Conservation (phyloP, 495 filamentous ascomycete genomes). For the Evansstolkia leycettana region DNA sequence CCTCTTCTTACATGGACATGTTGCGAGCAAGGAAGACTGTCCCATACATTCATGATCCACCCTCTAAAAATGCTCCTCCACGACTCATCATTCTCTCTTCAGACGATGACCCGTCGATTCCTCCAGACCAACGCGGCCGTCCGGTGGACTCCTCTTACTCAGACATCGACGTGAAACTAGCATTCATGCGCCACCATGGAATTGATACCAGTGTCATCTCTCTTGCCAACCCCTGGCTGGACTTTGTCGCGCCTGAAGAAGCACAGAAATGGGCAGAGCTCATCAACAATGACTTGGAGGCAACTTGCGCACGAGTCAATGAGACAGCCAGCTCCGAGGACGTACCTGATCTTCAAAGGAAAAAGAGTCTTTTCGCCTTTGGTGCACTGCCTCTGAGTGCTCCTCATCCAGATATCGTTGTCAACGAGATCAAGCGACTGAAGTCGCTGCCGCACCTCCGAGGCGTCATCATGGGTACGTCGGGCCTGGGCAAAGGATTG, state of each 20-base stretch:
- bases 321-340: constrained; percentile 26
- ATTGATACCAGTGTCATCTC: constrained; percentile 80
- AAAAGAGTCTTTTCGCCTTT: constrained; percentile 57
- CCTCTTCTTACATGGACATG: constrained; percentile 68
- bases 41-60: constrained; percentile 66
- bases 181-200: constrained; percentile 75
- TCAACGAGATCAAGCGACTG: constrained; percentile 48
- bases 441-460: constrained; percentile 51
- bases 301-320: constrained; percentile 46
- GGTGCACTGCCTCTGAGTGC: constrained; percentile 70
- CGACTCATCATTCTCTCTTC: constrained; percentile 71
- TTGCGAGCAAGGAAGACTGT: constrained; percentile 63
- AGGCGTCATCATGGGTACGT: constrained; percentile 80
- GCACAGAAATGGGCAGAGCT: constrained; percentile 47
- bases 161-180: constrained; percentile 57
- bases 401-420: constrained; percentile 42
- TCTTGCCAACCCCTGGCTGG: constrained; percentile 92
- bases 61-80: constrained; percentile 34
- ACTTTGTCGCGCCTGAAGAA: constrained; percentile 57
- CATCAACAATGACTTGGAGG: constrained; percentile 69
- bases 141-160: constrained; percentile 67
- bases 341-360: constrained; percentile 8
- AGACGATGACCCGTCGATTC: constrained; percentile 43
- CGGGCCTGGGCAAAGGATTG: constrained; percentile 67
- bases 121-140: constrained; percentile 44